A percentile compares a stretch with the other conserved stretches of the same genome.
Evolutionary conservation across 1,284 basidiomycete species (phyloP).

Genomic region (Microstroma glucosiphilum): DNA sequence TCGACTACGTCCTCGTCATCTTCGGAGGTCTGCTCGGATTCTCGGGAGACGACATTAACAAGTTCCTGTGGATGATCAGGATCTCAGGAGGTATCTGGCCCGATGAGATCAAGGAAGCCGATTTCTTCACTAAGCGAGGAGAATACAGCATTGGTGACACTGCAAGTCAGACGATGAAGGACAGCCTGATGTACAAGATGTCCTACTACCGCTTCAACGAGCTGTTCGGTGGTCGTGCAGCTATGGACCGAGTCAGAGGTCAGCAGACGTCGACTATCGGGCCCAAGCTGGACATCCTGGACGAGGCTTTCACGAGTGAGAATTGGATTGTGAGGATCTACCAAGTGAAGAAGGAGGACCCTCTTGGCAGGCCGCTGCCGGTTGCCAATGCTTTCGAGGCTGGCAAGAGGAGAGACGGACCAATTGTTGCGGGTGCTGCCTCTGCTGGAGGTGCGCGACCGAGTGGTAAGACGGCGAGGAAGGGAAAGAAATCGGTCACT

Average conservation of each 20-base stretch:
- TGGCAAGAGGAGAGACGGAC: conserved; percentile 69
- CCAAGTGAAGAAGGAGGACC: conserved; percentile 88
- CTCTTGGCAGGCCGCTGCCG: conserved; percentile 67
- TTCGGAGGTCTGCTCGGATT: conserved; percentile 95
- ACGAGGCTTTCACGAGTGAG: conserved; percentile 48
- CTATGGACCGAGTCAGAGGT: conserved; percentile 42
- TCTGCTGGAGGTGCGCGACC: neutral
- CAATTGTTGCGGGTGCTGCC: neutral
- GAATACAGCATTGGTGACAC: conserved; percentile 88
- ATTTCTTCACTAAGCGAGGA: conserved; percentile 88
- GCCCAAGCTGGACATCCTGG: conserved; percentile 42
- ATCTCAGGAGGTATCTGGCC: conserved; percentile 99
- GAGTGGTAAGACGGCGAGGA: conserved; percentile 5
- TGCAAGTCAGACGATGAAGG: conserved; percentile 83
- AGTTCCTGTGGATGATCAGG: conserved; percentile 79
- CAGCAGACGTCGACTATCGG: conserved; percentile 25
- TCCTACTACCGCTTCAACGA: conserved; percentile 49
- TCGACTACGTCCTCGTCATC: conserved; percentile 94
- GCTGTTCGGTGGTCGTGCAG: conserved; percentile 51
- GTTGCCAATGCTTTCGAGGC: conserved; percentile 70
- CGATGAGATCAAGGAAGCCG: conserved; percentile 87
- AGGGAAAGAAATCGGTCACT: conserved; percentile 3
- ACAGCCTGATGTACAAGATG: conserved; percentile 71
- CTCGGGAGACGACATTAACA: conserved; percentile 99
- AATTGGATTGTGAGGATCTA: conserved; percentile 67